Percentiles rank a stretch among this genome's conserved stretches.
These are phyloP conservation scores for Otatea glauca DNA, from an alignment of 176 grass and related monocot species.

Conservation along the genomic window DNA sequence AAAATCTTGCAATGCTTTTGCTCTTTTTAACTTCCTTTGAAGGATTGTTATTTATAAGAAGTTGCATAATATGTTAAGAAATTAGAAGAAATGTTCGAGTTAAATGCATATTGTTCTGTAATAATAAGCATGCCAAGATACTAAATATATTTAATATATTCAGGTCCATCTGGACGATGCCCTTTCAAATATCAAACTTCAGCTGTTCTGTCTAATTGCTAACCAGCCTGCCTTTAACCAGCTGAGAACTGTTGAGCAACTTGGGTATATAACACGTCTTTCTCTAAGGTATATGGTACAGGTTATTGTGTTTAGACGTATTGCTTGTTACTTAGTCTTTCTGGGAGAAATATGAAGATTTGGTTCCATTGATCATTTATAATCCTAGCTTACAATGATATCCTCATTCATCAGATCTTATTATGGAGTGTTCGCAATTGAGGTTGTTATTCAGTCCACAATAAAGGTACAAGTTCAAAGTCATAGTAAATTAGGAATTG, in stretches of 20 bases:
- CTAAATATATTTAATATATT: slow-evolving; percentile 43
- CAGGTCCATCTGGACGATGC: slow-evolving; percentile 88
- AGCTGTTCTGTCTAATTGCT: slow-evolving; percentile 75
- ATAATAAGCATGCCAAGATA: slow-evolving; percentile 16
- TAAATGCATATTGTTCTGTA: not conserved
- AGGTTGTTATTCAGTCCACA: slow-evolving; percentile 84
- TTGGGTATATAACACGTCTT: slow-evolving; percentile 81
- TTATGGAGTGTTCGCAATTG: slow-evolving; percentile 66
- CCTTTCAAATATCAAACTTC: slow-evolving; percentile 70
- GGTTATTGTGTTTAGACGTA: not conserved
- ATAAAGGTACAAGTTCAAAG: slow-evolving; percentile 61
- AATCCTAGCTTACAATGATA: slow-evolving; percentile 27
- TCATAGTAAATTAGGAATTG: not conserved
- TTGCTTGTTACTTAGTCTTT: slow-evolving; percentile 27
- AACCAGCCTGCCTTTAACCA: slow-evolving; percentile 88
- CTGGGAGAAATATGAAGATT: slow-evolving; percentile 13
- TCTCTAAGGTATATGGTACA: slow-evolving; percentile 61
- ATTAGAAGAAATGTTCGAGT: not conserved
- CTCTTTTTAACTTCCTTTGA: not conserved
- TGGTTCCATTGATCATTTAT: slow-evolving; percentile 23
- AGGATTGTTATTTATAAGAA: not conserved
- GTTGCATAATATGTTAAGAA: slow-evolving; percentile 1
- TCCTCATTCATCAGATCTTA: slow-evolving; percentile 53
- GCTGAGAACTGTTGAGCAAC: slow-evolving; percentile 89
- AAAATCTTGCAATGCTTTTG: not conserved